Conservation (phyloP, 495 filamentous ascomycete species). For the Penicillium soppii region DNA sequence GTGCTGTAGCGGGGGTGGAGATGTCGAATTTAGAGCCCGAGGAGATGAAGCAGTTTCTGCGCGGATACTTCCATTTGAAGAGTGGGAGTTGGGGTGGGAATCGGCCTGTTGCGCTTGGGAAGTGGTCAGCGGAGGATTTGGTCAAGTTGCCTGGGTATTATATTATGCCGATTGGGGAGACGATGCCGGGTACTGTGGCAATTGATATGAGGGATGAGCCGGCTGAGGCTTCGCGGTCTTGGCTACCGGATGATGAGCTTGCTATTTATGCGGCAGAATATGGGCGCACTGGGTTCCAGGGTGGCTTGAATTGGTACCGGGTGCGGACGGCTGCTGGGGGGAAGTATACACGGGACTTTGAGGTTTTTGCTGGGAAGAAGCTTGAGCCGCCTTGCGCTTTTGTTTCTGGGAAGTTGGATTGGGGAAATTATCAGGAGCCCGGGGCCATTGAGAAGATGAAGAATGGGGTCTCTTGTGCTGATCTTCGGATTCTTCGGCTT, state of each 20-base stretch:
- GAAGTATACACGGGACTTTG: conserved; percentile 45
- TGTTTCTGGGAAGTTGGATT: conserved; percentile 60
- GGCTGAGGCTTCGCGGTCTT: conserved; percentile 31
- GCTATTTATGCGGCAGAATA: conserved; percentile 61
- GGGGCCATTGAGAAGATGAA: conserved; percentile 59
- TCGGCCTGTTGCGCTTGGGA: conserved; percentile 48
- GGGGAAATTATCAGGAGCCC: conserved; percentile 67
- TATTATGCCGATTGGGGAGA: conserved; percentile 58
- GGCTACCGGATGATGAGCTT: conserved; percentile 58
- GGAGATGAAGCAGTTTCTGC: conserved; percentile 57
- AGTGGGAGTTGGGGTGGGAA: conserved; percentile 60
- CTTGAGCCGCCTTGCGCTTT: conserved; percentile 62
- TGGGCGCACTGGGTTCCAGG: conserved; percentile 67
- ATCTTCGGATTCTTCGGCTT: conserved; percentile 49
- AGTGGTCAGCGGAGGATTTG: conserved; percentile 56
- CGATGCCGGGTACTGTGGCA: conserved; percentile 58
- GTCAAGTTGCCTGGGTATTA: conserved; percentile 65
- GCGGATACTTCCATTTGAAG: conserved; percentile 70
- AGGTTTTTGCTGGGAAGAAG: conserved; percentile 60
- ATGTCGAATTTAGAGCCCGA: conserved; percentile 52
- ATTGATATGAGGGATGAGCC: conserved; percentile 53
- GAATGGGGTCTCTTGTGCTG: conserved; percentile 41
- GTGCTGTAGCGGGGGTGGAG: conserved; percentile 50
- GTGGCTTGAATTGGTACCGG: conserved; percentile 69
- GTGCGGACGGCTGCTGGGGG: conserved; percentile 51